Evolutionary conservation across 352 stramenopile genomes (phyloP).

Genomic region (Phytophthora pisi): DNA sequence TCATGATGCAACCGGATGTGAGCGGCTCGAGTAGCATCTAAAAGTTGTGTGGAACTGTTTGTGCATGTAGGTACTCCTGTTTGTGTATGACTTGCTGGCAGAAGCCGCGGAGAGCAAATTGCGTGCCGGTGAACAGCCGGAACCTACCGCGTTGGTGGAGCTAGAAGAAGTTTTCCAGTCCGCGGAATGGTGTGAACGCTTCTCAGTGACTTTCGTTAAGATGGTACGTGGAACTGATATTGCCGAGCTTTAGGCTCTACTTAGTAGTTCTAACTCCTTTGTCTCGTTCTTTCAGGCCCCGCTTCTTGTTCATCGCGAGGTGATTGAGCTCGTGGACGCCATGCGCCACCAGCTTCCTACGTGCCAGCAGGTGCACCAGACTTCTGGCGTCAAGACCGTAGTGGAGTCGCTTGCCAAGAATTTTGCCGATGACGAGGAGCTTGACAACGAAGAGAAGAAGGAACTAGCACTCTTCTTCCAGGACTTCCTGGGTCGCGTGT

Average conservation of each 20-base stretch:
- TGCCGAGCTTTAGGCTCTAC: not conserved
- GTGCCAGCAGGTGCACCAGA: constrained; percentile 50
- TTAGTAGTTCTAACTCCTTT: not conserved
- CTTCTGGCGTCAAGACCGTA: constrained; percentile 44
- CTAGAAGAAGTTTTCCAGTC: constrained; percentile 57
- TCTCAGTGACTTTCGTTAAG: constrained; percentile 55
- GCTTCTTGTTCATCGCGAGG: constrained; percentile 48
- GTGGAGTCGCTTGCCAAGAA: constrained; percentile 40
- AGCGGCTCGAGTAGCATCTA: constrained; percentile 3
- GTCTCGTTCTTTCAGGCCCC: constrained; percentile 29
- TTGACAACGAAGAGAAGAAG: constrained; percentile 61
- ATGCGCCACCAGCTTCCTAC: constrained; percentile 67
- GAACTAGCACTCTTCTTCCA: constrained; percentile 54
- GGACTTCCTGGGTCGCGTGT: constrained; percentile 41
- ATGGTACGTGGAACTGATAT: constrained; percentile 41
- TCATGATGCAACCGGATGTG: constrained; percentile 4
- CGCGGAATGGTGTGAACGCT: constrained; percentile 58
- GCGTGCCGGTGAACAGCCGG: constrained; percentile 8
- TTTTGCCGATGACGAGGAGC: constrained; percentile 35
- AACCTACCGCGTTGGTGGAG: constrained; percentile 41
- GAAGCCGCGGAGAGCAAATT: constrained; percentile 39
- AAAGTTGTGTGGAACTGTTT: constrained; percentile 2
- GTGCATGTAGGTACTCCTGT: constrained; percentile 50
- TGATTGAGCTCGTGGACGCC: constrained; percentile 60
- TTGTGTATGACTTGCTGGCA: constrained; percentile 71